Evolutionary conservation across 2,329 filamentous ascomycete genomes (phyloP).

Genomic region (Colletotrichum endophyticum): DNA sequence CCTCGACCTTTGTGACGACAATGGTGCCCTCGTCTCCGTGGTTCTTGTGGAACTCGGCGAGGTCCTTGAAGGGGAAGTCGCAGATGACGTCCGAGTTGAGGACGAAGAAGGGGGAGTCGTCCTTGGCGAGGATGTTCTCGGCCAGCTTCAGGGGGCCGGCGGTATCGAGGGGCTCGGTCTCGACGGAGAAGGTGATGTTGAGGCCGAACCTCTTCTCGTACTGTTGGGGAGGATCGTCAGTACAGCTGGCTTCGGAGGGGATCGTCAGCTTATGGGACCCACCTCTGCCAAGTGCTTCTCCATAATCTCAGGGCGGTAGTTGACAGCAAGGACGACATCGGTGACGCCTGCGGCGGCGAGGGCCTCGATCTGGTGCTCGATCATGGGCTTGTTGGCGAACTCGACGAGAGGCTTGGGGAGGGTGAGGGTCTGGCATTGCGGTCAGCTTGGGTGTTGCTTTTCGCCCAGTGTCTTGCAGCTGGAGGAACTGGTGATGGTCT

Average conservation of each 20-base stretch:
- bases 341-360: conserved; percentile 93
- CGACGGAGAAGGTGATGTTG: conserved; percentile 96
- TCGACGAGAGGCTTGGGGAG: conserved; percentile 97
- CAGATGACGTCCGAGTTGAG: conserved; percentile 98
- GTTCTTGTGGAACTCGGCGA: conserved; percentile 88
- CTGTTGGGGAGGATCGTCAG: conserved; percentile 43
- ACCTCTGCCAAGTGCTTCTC: conserved; percentile 91
- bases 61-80: conserved; percentile 92
- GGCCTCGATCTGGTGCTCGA: conserved; percentile 95
- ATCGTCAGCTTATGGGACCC: conserved; percentile 31
- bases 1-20: conserved; percentile 97
- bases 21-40: conserved; percentile 98
- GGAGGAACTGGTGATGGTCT: neutral
- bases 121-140: conserved; percentile 89
- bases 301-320: conserved; percentile 99
- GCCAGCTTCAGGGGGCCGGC: conserved; percentile 95
- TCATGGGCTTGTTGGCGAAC: conserved; percentile 99
- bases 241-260: neutral
- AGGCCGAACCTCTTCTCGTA: conserved; percentile 93
- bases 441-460: conserved; percentile 22
- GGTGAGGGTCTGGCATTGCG: conserved; percentile 76
- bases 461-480: neutral
- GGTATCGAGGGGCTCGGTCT: conserved; percentile 93
- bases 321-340: conserved; percentile 97
- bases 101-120: conserved; percentile 95